phyloP scores from a whole-genome alignment of 208 protist genomes.

The Leishmania gerbilli region DNA sequence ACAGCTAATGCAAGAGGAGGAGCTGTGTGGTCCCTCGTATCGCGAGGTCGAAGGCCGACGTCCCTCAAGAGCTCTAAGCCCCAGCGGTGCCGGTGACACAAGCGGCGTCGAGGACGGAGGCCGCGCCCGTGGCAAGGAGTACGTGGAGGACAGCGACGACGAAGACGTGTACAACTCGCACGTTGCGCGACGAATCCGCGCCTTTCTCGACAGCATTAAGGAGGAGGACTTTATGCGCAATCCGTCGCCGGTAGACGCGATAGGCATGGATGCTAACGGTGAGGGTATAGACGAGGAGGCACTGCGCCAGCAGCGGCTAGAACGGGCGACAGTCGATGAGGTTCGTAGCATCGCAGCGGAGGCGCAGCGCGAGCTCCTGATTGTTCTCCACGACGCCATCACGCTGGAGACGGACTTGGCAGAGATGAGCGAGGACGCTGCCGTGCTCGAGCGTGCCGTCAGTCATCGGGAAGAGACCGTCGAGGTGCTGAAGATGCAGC shows the following conservation, averaged over 20 bases:
- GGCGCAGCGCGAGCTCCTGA: conserved; percentile 19
- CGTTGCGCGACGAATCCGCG: conserved; percentile 17
- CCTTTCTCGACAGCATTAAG: conserved; percentile 10
- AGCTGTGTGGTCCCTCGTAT: background rate
- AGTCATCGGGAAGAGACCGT: conserved; percentile 34
- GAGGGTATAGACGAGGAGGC: background rate
- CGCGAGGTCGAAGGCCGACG: background rate
- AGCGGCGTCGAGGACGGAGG: background rate
- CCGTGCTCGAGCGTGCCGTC: conserved; percentile 37
- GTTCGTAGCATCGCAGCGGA: conserved; percentile 35
- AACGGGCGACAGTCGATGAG: conserved; percentile 19
- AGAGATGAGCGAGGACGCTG: conserved; percentile 33
- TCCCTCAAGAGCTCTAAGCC: background rate
- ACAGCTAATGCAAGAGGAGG: background rate
- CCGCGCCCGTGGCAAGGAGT: background rate
- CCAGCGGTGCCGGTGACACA: background rate
- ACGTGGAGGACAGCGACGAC: background rate
- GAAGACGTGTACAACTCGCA: conserved; percentile 19
- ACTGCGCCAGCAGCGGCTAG: conserved; percentile 14
- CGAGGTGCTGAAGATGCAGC: conserved; percentile 40
- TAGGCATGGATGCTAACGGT: background rate
- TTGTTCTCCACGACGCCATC: conserved; percentile 31
- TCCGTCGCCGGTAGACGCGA: background rate
- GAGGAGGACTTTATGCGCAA: background rate
- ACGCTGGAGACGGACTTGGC: conserved; percentile 26